Evolutionary conservation across 768 basidiomycete genomes (phyloP), one percentile per base, ranked within the genome.

Genomic region (Rhizopogon roseolus): DNA sequence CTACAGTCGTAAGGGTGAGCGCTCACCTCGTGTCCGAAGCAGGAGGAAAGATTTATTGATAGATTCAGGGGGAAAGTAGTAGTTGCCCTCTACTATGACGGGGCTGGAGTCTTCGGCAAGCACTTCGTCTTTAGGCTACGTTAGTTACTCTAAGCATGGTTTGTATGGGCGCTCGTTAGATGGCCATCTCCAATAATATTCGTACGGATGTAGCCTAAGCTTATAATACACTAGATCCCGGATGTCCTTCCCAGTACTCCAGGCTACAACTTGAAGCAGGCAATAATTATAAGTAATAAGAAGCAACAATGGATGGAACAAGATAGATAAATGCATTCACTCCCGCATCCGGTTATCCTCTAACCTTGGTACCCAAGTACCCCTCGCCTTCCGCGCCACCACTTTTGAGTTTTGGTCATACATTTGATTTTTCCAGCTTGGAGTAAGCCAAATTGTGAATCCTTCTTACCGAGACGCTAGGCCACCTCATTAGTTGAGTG

Each of bases 61-160:
- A 1, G 77, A 69, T 1, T 71, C 65, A 0, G 82, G 81, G 4
- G 89, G 86, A 64, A 90, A 90, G 69, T 90, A 90, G 57, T 86
- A 81, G 57, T 86, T 89, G 11, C 77, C 78, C 60, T 89, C 86
- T 43, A 90, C 76, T 6, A 79, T 64, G 36, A 81, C 68, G 0
- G 87, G 83, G 0, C 73, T 66, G 57, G 73, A 67, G 6, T 78
- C 80, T 51, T 87, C 78, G 1, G 88, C 88, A 60, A 91, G 73
- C 11, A 76, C 66, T 11, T 66, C 66, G 25, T 75, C 78, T 60
- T 81, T 70, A 54, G n/a, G n/a, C n/a, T 82, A 60, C 2, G n/a
- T n/a, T n/a, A n/a, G 72, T 69, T 28, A 80, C 85, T 68, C 77
- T 81, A 74, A 86, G 63, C 65, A 63, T 69, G 56, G 11, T 32